A percentile compares a stretch with the other conserved stretches of the same genome.
Conservation (phyloP, 2,329 filamentous ascomycete genomes). For the Chrysoporthe puriensis region DNA sequence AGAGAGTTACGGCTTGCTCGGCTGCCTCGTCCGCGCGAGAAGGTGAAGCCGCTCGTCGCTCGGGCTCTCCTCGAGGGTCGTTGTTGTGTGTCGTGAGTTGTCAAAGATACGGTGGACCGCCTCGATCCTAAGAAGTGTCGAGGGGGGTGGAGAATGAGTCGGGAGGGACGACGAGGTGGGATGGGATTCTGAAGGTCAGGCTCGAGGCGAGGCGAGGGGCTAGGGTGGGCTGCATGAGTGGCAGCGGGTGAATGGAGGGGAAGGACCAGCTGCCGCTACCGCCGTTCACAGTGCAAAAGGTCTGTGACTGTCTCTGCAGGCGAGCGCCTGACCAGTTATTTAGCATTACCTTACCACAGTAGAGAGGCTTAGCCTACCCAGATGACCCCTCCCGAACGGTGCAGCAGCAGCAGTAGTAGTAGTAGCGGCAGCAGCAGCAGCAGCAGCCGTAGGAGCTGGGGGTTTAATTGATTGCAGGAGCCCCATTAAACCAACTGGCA, state of each 20-base stretch:
- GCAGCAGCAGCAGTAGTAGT: background rate
- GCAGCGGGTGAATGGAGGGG: background rate
- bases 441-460: background rate
- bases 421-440: background rate
- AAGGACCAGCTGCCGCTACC: background rate
- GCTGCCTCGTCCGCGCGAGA: slow-evolving; percentile 2
- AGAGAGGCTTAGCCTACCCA: background rate
- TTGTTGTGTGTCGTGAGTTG: background rate
- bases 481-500: slow-evolving; percentile 9
- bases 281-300: background rate
- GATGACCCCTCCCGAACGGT: background rate
- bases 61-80: background rate
- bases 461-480: slow-evolving; percentile 10
- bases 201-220: background rate
- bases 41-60: background rate
- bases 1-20: background rate
- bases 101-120: slow-evolving; percentile 2
- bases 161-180: background rate
- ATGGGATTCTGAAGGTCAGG: slow-evolving; percentile 1
- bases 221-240: background rate
- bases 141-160: background rate
- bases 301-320: background rate
- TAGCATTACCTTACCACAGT: background rate
- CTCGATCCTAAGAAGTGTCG: background rate
- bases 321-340: background rate